Percentiles rank a stretch among this genome's conserved stretches.
Evolutionary conservation across 768 basidiomycete genomes (phyloP).

Genomic region (Phaffia tasmanica): DNA sequence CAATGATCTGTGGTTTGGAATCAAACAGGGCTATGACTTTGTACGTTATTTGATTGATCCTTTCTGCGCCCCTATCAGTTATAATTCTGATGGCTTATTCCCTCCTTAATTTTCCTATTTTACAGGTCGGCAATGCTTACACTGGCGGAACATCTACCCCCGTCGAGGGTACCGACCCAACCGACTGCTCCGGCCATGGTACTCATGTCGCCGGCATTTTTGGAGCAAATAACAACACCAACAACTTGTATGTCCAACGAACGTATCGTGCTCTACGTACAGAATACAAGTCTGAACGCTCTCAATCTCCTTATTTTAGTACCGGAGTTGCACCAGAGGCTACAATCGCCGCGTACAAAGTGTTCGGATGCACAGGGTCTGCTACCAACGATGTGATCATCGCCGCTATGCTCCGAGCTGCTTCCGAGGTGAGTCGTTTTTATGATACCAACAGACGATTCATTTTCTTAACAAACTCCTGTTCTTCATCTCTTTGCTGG

Average conservation of each 20-base stretch:
- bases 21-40: slow-evolving; percentile 24
- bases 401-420: slow-evolving; percentile 43
- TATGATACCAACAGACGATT: not conserved
- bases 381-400: slow-evolving; percentile 39
- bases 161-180: slow-evolving; percentile 34
- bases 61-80: too few relatives aligned
- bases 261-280: too few relatives aligned
- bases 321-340: slow-evolving; percentile 59
- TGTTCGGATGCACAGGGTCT: slow-evolving; percentile 52
- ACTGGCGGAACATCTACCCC: slow-evolving; percentile 3
- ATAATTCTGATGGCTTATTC: too few relatives aligned
- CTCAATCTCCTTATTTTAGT: not conserved
- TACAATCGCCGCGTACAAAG: slow-evolving; percentile 43
- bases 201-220: slow-evolving; percentile 47
- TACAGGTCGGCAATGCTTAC: not conserved
- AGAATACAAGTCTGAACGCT: too few relatives aligned
- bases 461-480: not conserved
- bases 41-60: not conserved
- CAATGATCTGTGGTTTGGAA: slow-evolving; percentile 9
- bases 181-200: slow-evolving; percentile 37
- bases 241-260: slow-evolving; percentile 42
- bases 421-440: not conserved
- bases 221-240: slow-evolving; percentile 51
- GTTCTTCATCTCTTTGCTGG: slow-evolving; percentile 23
- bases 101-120: too few relatives aligned